Conservation (phyloP, 148 eudicot species). For the Simmondsia chinensis region DNA sequence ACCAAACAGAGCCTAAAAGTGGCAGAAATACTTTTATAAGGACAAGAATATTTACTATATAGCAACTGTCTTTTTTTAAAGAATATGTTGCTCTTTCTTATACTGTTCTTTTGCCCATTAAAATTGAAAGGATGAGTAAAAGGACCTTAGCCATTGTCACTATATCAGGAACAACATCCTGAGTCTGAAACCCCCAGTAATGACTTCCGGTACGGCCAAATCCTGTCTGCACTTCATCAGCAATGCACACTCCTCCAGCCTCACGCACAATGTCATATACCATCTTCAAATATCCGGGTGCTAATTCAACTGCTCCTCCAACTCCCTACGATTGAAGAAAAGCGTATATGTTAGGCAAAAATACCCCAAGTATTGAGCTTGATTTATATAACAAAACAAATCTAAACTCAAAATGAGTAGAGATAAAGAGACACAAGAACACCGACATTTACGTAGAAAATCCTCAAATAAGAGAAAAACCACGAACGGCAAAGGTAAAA, state of each 20-base stretch:
- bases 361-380: background rate
- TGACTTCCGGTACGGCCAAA: conserved; percentile 93
- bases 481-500: no score
- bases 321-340: conserved; percentile 54
- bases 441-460: no score
- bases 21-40: no score
- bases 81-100: no score
- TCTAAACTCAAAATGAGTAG: no score
- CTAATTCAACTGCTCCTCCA: conserved; percentile 98
- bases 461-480: no score
- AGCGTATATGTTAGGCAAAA: no score
- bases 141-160: conserved; percentile 95
- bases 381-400: background rate
- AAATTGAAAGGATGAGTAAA: background rate
- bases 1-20: no score
- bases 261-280: conserved; percentile 83
- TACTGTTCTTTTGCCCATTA: background rate
- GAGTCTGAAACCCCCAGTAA: conserved; percentile 92
- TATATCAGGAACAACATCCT: conserved; percentile 78
- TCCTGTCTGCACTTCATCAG: conserved; percentile 95
- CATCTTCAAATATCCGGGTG: conserved; percentile 77
- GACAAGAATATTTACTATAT: no score
- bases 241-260: conserved; percentile 93
- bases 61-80: no score
- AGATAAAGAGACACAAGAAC: no score